Evolutionary conservation across 2,329 filamentous ascomycete genomes (phyloP), one percentile per base, ranked within the genome.

Genomic region (Alternaria tenuissima): DNA sequence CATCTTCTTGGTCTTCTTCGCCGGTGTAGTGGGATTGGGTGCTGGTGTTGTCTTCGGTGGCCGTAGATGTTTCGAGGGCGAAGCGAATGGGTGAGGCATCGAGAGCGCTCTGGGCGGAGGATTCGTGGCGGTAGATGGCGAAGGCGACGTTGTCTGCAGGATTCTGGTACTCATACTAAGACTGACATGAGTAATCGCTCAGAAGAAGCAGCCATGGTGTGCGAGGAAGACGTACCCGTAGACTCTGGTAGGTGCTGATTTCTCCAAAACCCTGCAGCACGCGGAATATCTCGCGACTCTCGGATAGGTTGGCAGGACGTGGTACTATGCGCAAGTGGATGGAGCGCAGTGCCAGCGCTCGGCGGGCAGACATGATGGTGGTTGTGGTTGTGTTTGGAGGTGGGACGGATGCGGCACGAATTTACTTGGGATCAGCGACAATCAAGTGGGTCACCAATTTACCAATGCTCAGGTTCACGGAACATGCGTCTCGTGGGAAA

Each of bases 201-300:
- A 3, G 46, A 42, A 44, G n/a, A 28, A 48, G 30, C 42, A 42
- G 26, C 20, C 20, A 22, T 7, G n/a, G 39, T 7, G 20, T 28
- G 7, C 16, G n/a, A 28, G 11, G 22, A 38, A 22, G 18, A 32
- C 57, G 14, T 41, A 80, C 79, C 53, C 74, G 78, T 42, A 85
- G 76, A 64, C 78, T 78, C 64, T 80, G 80, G 74, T 79, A 85
- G 64, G 80, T 79, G 63, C 79, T 79, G 44, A 86, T 75, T 52
- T 84, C 81, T 39, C 83, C 83, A 63, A 83, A 85, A 53, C 78
- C 76, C 62, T 82, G 80, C 55, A 85, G 70, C 53, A 85, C 71
- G 38, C 80, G 78, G 42, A 83, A 71, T 41, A 86, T 79, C 65
- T 84, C 80, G 46, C 83, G 79, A 55, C 81, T 83, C 57, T 85